Evolutionary conservation across 139 green algal species (phyloP), one percentile per base, ranked within the genome.

Genomic region (Chlorella sp.): DNA sequence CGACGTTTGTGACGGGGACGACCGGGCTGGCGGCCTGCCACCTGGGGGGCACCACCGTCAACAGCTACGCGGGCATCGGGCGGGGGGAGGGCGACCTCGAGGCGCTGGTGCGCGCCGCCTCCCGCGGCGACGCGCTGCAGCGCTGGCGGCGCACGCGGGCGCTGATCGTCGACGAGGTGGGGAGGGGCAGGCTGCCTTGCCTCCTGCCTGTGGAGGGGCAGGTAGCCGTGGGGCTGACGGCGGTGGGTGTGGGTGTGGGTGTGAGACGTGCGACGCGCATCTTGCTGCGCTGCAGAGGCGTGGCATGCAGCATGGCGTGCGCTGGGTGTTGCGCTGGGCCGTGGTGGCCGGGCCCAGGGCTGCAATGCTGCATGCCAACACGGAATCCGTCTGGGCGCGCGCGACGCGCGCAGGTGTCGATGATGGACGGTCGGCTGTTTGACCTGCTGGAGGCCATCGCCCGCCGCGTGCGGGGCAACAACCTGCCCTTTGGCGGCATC

Each of bases 151-250:
- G n/a, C 5, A 62, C 75, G n/a, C 53, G 71, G 0, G 69, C 76
- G 27, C 81, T 93, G 9, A 74, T 93, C 40, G 77, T 93, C 3
- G 88, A 93, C 62, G 88, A 93, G 80, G 81, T 87, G 1, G 27
- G 67, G n/a, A n/a, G n/a, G n/a, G n/a, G n/a, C n/a, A n/a, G n/a
- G n/a, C n/a, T n/a, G n/a, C n/a, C n/a, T n/a, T n/a, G n/a, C n/a
- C n/a, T n/a, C n/a, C n/a, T n/a, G n/a, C n/a, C n/a, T n/a, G n/a
- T n/a, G n/a, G n/a, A n/a, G n/a, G n/a, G n/a, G n/a, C n/a, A n/a
- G 38, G 46, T 11, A 46, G 63, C 63, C 31, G 33, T 29, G 46
- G 46, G 46, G 46, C 17, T 55, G 46, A 55, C 14, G 46, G 14
- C 17, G 14, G 46, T 55, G 46, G 14, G 14, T 17, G 17, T 55